Conservation (phyloP, 1,139 yeast genomes). For the Pichia sp. region DNA sequence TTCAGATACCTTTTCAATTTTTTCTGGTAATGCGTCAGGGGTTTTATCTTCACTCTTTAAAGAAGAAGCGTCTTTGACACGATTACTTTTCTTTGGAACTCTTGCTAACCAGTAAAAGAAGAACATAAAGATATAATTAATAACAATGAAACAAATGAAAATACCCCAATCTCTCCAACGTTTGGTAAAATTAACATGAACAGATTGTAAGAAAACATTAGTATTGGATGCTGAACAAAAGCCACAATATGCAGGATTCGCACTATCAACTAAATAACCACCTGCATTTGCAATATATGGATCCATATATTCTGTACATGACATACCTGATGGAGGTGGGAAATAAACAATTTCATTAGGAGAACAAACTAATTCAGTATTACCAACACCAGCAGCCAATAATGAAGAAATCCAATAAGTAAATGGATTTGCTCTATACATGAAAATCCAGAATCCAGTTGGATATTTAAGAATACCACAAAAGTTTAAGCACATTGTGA, state of each 20-base stretch:
- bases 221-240: constrained; percentile 40
- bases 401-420: constrained; percentile 48
- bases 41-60: constrained; percentile 22
- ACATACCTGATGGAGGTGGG: constrained; percentile 43
- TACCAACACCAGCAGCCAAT: constrained; percentile 40
- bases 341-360: constrained; percentile 40
- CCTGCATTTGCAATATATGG: constrained; percentile 33
- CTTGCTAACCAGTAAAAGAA: constrained; percentile 37
- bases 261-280: constrained; percentile 40
- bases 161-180: constrained; percentile 61
- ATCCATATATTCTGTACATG: constrained; percentile 39
- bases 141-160: constrained; percentile 41
- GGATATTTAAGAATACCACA: constrained; percentile 50
- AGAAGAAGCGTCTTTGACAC: constrained; percentile 25
- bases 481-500: constrained; percentile 45
- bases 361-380: constrained; percentile 38
- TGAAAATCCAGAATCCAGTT: constrained; percentile 55
- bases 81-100: constrained; percentile 25
- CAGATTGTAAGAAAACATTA: constrained; percentile 31
- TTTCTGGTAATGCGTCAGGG: constrained; percentile 1
- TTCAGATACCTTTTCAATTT: background rate
- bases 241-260: constrained; percentile 37
- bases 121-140: constrained; percentile 36
- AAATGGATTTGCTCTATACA: constrained; percentile 50
- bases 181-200: constrained; percentile 31